Conservation (phyloP, 2,329 filamentous ascomycete genomes). For the Aureobasidium melanogenum region DNA sequence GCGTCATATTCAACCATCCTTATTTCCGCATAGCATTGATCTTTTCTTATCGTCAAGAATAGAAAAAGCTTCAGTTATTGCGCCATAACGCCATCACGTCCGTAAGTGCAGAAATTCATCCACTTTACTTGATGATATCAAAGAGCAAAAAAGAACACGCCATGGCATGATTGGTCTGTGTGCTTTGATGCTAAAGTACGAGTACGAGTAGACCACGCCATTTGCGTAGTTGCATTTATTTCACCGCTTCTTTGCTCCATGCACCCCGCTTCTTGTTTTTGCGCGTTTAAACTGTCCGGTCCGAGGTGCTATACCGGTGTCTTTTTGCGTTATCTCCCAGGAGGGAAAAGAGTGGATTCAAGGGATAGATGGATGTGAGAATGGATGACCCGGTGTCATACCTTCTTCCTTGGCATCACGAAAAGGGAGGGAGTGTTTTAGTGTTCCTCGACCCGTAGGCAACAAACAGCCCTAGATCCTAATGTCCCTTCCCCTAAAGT, state of each 20-base stretch:
- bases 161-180: slow-evolving; percentile 6
- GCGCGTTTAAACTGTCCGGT: too few species aligned
- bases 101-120: neutral
- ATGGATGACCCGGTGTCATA: neutral
- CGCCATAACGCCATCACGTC: neutral
- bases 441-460: neutral
- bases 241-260: neutral
- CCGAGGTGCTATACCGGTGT: neutral
- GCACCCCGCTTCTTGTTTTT: neutral
- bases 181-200: too few species aligned
- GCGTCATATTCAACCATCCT: neutral
- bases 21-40: neutral
- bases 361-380: neutral
- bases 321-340: neutral
- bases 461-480: neutral
- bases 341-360: neutral
- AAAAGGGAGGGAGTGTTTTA: neutral
- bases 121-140: too few species aligned
- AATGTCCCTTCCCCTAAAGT: neutral
- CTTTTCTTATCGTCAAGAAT: neutral
- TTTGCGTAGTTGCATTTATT: neutral
- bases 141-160: neutral
- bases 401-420: neutral
- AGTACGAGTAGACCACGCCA: too few species aligned
- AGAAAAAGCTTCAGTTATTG: neutral